Base-by-base conservation (phyloP, 352 stramenopile genomes). In the Stramenopiles sp. region DNA sequence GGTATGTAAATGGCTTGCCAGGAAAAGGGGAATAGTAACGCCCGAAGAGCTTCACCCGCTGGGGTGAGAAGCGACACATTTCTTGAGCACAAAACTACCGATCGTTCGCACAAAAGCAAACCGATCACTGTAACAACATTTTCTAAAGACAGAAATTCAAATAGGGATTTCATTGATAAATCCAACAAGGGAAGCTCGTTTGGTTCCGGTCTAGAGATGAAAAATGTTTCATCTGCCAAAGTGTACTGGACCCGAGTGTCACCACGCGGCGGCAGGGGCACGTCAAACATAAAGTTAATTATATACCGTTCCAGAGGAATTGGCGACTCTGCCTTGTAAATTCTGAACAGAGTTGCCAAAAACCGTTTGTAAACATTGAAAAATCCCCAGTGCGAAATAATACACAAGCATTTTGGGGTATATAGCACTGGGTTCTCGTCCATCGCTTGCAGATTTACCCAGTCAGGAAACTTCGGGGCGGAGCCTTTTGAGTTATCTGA, bases 51-150 rank as follows among this genome's bases (percentile, higher is more conserved):
- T n/a, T n/a, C n/a, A n/a, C n/a, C n/a, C n/a, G n/a, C n/a, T n/a
- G n/a, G n/a, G n/a, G n/a, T n/a, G n/a, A n/a, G n/a, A n/a, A n/a
- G n/a, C n/a, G n/a, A n/a, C n/a, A n/a, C n/a, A n/a, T n/a, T n/a
- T n/a, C n/a, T n/a, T n/a, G 85, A 87, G 35, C 93, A 83, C 6
- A 94, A 82, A 30, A 94, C 83, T 74, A 93, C 82, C 73, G 85
- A 91, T 77, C 85, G 88, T 80, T 94, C 88, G n/a, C 92, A 81
- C 36, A 91, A 79, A 34, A 87, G 80, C 25, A 74, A 76, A 4
- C 73, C 75, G 30, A 83, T 81, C 6, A 83, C 73, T 32, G 35
- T 68, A 34, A 81, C 18, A 37, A 83, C 74, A 76, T 83, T 83
- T 4, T 83, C 49, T 25, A 80, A 77, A 53, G 78, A 75, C 1